Base-by-base conservation (phyloP, 805 yeast genomes). In the Hanseniaspora lindneri region DNA sequence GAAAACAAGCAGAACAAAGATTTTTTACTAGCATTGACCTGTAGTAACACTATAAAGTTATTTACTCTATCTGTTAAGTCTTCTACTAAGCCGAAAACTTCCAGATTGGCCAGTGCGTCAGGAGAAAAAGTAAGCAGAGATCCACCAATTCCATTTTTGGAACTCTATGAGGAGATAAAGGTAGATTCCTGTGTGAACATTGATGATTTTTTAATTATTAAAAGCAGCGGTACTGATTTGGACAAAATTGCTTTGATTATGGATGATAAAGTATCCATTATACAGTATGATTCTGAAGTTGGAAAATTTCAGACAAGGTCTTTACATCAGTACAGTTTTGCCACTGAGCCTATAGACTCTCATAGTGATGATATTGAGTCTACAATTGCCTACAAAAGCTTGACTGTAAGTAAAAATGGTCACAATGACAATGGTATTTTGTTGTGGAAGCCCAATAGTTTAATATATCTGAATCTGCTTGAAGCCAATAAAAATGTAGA, bases 281-380 rank as follows among this genome's bases (percentile, higher is more conserved):
- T 89, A 25, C 71, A 72, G 49, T 92, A 94, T 84, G 80, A 86
- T 56, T 61, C 63, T 3, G 62, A 58, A 3, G 59, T 56, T n/a
- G 69, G 76, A 54, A 56, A 73, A 1, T 68, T 89, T n/a, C 68
- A 73, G 23, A 84, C 96, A 0, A 72, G 77, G 1, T 83, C 95
- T 44, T 66, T 92, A 44, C 98, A 92, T 65, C 86, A 75, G 60
- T 92, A 88, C 62, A 96, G 49, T 7, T 46, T 89, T 56, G 74
- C 76, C 39, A 75, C 76, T 23, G 67, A 86, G 44, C 72, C 72
- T 36, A 67, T 71, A 29, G 57, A 70, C 10, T 71, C 78, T 1
- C 66, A 71, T 41, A 76, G 71, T 47, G 63, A 63, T 20, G 55
- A 62, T 21, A 55, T 58, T 13, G 57, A 56, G 56, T 53, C 23